phyloP scores from a whole-genome alignment of 805 yeast genomes.

The Hanseniaspora taiwanica region DNA sequence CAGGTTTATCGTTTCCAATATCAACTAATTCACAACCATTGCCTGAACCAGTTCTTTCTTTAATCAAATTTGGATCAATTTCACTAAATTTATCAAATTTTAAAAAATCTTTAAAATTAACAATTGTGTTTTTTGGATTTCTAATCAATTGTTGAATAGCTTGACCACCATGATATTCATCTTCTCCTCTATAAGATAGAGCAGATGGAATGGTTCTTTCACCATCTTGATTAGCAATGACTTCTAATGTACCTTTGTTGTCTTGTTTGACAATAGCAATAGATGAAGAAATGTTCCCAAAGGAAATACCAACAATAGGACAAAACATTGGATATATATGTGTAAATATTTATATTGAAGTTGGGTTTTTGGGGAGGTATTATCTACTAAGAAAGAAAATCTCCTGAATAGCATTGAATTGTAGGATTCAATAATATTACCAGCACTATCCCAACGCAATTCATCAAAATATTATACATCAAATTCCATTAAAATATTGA shows the following conservation, averaged over 20 bases:
- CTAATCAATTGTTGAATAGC: constrained; percentile 87
- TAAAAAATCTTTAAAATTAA: constrained; percentile 86
- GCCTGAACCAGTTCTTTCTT: constrained; percentile 43
- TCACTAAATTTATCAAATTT: constrained; percentile 36
- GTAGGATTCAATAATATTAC: no score
- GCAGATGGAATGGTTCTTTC: constrained; percentile 94
- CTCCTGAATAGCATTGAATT: no score
- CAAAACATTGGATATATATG: constrained; percentile 15
- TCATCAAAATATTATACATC: no score
- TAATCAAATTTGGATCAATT: constrained; percentile 53
- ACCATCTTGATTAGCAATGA: constrained; percentile 98
- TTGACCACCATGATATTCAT: constrained; percentile 96
- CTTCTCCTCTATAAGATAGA: constrained; percentile 81
- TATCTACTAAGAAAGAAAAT: not conserved
- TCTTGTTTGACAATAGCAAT: constrained; percentile 78
- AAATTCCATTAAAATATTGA: no score
- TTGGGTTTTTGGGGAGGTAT: not conserved
- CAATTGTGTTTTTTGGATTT: constrained; percentile 74
- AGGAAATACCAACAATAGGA: constrained; percentile 82
- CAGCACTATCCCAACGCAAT: no score
- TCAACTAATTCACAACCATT: constrained; percentile 30
- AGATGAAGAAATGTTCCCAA: constrained; percentile 92
- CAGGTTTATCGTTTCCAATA: constrained; percentile 44
- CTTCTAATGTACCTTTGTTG: constrained; percentile 71
- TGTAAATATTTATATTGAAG: not conserved